Evolutionary conservation across 1,284 basidiomycete species (phyloP).

Genomic region (Retiboletus flavoniger): DNA sequence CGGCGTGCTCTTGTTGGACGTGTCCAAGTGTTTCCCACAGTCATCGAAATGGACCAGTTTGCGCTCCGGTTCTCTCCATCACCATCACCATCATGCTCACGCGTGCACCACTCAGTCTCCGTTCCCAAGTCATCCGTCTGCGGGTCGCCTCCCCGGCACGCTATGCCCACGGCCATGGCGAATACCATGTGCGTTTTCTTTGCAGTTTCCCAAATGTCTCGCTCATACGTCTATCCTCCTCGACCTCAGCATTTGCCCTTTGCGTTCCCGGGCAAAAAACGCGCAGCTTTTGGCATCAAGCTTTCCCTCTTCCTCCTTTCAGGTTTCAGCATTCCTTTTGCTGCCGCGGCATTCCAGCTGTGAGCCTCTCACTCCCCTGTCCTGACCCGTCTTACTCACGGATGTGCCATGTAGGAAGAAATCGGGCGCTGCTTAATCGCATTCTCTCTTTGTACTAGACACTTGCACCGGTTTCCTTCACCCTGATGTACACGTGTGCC

Average conservation of each 20-base stretch:
- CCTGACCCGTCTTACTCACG: conserved; percentile 7
- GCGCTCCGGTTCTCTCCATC: conserved; percentile 19
- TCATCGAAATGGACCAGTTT: neutral
- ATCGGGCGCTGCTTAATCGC: conserved; percentile 25
- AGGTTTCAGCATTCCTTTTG: conserved; percentile 69
- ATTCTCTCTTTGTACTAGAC: conserved; percentile 11
- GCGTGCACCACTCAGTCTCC: conserved; percentile 40
- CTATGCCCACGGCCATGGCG: conserved; percentile 46
- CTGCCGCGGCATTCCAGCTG: conserved; percentile 64
- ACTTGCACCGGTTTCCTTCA: neutral
- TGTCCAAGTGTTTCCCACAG: conserved; percentile 24
- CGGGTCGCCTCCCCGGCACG: conserved; percentile 33
- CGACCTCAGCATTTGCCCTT: conserved; percentile 67
- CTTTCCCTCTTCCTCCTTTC: conserved; percentile 49
- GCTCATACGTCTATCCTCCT: neutral
- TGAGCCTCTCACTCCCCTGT: conserved; percentile 39
- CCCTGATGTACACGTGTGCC: conserved; percentile 12
- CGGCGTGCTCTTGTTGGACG: neutral
- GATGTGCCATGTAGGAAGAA: conserved; percentile 35
- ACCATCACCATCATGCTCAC: conserved; percentile 30
- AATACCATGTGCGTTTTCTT: conserved; percentile 56
- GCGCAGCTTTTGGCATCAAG: conserved; percentile 55
- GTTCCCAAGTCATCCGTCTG: conserved; percentile 41
- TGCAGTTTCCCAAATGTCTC: neutral
- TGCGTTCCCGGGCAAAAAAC: conserved; percentile 56